Percentiles rank a stretch among this genome's conserved stretches.
phyloP scores from a whole-genome alignment of 805 yeast genomes.

The Phaffomyces opuntiae region DNA sequence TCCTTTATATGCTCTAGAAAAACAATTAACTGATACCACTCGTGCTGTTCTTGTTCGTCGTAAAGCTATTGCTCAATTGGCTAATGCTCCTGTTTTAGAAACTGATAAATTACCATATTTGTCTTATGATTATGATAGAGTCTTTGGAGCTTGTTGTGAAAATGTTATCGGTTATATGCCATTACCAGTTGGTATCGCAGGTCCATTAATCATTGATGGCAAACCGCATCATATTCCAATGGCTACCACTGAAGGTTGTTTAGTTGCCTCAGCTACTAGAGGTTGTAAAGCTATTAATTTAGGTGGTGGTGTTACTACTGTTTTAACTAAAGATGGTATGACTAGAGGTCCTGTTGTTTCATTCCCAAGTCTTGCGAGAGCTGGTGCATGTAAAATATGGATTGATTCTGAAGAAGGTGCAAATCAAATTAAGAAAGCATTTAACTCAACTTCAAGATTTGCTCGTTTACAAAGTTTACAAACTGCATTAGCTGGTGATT shows the following conservation, averaged over 20 bases:
- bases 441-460: slow-evolving; percentile 94
- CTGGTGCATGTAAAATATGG: slow-evolving; percentile 95
- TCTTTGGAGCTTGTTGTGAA: slow-evolving; percentile 98
- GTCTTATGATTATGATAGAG: slow-evolving; percentile 88
- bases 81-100: slow-evolving; percentile 75
- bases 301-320: slow-evolving; percentile 94
- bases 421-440: slow-evolving; percentile 71
- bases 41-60: slow-evolving; percentile 95
- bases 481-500: slow-evolving; percentile 91
- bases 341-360: slow-evolving; percentile 98
- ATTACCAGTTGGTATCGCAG: slow-evolving; percentile 95
- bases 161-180: slow-evolving; percentile 97
- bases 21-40: slow-evolving; percentile 78
- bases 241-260: slow-evolving; percentile 99
- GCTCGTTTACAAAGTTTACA: slow-evolving; percentile 88
- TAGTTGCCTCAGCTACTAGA: slow-evolving; percentile 97
- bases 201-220: slow-evolving; percentile 90
- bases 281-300: slow-evolving; percentile 97
- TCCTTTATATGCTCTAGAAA: slow-evolving; percentile 91
- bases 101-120: slow-evolving; percentile 69
- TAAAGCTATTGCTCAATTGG: slow-evolving; percentile 77
- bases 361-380: slow-evolving; percentile 74
- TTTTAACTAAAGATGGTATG: slow-evolving; percentile 95
- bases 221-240: slow-evolving; percentile 87
- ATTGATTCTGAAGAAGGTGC: slow-evolving; percentile 94